Base-by-base conservation (phyloP, 1,284 basidiomycete species). In the Pseudozyma sp. region DNA sequence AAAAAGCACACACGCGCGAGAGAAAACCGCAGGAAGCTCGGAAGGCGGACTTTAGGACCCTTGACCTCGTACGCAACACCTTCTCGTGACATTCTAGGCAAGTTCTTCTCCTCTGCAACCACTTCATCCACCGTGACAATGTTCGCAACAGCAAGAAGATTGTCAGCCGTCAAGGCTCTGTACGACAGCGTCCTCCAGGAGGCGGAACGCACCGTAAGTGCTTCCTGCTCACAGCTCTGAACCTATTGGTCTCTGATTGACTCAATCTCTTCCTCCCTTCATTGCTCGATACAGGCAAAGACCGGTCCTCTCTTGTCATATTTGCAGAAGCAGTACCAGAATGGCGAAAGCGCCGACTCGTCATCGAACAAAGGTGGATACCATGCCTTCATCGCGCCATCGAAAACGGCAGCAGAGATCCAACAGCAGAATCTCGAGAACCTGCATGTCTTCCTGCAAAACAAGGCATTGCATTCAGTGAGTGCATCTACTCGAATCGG, bases 371-470 rank as follows among this genome's bases (percentile, higher is more conserved):
- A 24, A 46, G 31, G 19, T 55, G 49, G 54, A n/a, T 63, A 73
- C 48, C 33, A 50, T 11, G 61, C 70, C 0, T 73, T 73, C 54
- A 54, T 60, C 44, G 57, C 65, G 10, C 55, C 64, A 2, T 9
- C 19, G 10, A 73, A 73, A 56, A 60, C 65, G 8, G 11, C 61
- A 40, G 53, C 48, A 43, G 42, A 74, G 45, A 7, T 74, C 4
- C 60, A 55, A 34, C 52, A 65, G 31, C 66, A 66, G 49, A 68
- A 49, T 11, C 68, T 91, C 47, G 85, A 89, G 64, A 91, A 93
- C 82, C 87, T 89, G 0, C 85, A 90, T 47, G 87, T 90, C 7
- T 94, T 94, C 82, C 81, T 96, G 82, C 86, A 87, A 40, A 89
- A 92, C 9, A 91, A 93, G 80, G 86, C 88, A 61, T 86, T 87